Conservation (phyloP, 805 yeast species). For the Saturnispora dispora region DNA sequence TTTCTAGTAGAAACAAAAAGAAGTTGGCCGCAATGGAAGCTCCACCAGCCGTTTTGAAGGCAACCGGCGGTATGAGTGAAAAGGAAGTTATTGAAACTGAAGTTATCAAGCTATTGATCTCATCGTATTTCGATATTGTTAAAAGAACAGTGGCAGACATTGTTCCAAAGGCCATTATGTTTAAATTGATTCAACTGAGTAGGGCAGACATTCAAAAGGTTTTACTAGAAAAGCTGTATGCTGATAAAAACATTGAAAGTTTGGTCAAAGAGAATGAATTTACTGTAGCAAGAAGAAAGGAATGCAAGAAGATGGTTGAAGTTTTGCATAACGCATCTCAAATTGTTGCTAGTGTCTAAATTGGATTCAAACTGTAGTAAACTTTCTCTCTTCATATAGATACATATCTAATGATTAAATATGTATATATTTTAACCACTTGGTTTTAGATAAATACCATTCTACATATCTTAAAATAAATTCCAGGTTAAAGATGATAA, state of each 20-base stretch:
- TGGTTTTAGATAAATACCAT: background rate
- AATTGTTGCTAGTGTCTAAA: conserved; percentile 66
- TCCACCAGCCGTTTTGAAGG: conserved; percentile 91
- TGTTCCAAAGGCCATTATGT: conserved; percentile 92
- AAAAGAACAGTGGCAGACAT: conserved; percentile 89
- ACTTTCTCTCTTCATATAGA: background rate
- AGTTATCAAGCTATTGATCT: conserved; percentile 84
- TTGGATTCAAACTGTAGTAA: background rate
- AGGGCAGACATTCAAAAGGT: conserved; percentile 87
- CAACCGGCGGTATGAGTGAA: conserved; percentile 87
- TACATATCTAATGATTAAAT: background rate
- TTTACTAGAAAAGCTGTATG: conserved; percentile 77
- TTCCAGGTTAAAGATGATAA: background rate
- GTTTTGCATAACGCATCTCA: conserved; percentile 83
- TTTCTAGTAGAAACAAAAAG: conserved; percentile 85
- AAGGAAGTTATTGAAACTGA: conserved; percentile 96
- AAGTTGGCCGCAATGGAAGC: conserved; percentile 94
- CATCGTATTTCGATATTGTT: conserved; percentile 85
- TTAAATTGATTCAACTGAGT: conserved; percentile 76
- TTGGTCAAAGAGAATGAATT: conserved; percentile 86
- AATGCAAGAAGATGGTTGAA: conserved; percentile 87
- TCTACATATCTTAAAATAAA: background rate
- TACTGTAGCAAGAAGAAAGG: conserved; percentile 90
- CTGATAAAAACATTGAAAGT: conserved; percentile 60
- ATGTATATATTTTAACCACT: background rate